Conservation (phyloP, 768 basidiomycete species). For the Suillus discolor region DNA sequence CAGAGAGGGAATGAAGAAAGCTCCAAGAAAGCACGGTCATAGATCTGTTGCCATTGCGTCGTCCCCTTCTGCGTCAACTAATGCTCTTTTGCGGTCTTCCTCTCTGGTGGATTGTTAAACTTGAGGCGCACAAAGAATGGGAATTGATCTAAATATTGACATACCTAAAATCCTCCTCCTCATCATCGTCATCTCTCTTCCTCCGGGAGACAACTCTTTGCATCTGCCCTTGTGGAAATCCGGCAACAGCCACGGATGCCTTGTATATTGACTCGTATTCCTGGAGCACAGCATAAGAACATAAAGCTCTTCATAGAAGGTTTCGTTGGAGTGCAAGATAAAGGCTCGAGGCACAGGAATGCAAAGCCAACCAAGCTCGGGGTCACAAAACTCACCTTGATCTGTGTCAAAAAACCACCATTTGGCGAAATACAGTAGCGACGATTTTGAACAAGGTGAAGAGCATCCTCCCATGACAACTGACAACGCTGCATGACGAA, state of each 20-base stretch:
- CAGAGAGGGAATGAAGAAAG: background rate
- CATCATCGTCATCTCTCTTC: constrained; percentile 77
- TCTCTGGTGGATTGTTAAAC: constrained; percentile 26
- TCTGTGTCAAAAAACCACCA: constrained; percentile 87
- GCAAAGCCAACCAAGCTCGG: background rate
- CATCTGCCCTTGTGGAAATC: constrained; percentile 47
- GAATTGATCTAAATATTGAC: background rate
- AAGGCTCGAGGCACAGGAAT: background rate
- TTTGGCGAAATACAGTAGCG: constrained; percentile 95
- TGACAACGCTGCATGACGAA: constrained; percentile 88
- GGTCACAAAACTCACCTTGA: constrained; percentile 61
- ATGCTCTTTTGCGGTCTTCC: constrained; percentile 47
- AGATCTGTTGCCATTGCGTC: constrained; percentile 37
- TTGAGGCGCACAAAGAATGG: background rate
- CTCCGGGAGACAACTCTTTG: constrained; percentile 53
- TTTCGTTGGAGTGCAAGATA: background rate
- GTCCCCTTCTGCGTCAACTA: constrained; percentile 35
- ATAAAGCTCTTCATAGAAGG: background rate
- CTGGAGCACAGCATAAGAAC: constrained; percentile 39
- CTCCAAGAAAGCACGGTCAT: constrained; percentile 14
- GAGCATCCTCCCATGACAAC: constrained; percentile 84
- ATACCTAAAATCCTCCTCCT: constrained; percentile 54
- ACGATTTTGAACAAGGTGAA: constrained; percentile 86
- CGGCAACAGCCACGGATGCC: constrained; percentile 69
- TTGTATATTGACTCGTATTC: constrained; percentile 94